These are phyloP conservation scores for Emmonsiellopsis sp. DNA, from an alignment of 2,329 filamentous ascomycete genomes.

Conservation along the genomic window DNA sequence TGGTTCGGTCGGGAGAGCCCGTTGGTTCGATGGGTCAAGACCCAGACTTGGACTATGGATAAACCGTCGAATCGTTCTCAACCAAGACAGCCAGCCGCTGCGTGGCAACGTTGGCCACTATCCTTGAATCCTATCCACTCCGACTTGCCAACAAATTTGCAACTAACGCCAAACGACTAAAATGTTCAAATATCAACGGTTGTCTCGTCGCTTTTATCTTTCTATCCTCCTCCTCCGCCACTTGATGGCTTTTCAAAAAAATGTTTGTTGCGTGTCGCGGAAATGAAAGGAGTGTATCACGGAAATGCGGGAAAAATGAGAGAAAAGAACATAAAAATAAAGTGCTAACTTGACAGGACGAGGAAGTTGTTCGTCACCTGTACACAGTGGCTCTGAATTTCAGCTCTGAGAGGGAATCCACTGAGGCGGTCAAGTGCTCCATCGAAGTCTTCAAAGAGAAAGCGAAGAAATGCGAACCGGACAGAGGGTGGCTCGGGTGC, in stretches of 20 bases:
- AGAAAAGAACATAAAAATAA: slow-evolving; percentile 7
- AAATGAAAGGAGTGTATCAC: background rate
- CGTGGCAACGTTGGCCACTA: background rate
- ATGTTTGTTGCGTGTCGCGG: background rate
- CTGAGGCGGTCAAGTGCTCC: slow-evolving; percentile 16
- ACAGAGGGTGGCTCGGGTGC: background rate
- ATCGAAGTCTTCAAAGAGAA: slow-evolving; percentile 13
- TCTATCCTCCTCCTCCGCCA: background rate
- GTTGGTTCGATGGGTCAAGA: slow-evolving; percentile 8
- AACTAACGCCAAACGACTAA: background rate
- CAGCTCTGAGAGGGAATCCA: slow-evolving; percentile 17
- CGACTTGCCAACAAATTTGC: slow-evolving; percentile 1
- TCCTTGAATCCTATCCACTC: background rate
- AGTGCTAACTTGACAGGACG: slow-evolving; percentile 3
- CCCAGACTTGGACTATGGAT: slow-evolving; percentile 4
- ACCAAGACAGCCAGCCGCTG: background rate
- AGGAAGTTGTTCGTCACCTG: slow-evolving; percentile 12
- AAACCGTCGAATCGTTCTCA: slow-evolving; percentile 1
- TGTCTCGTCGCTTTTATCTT: background rate
- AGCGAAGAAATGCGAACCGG: background rate
- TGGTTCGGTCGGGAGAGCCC: slow-evolving; percentile 10
- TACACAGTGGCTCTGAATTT: slow-evolving; percentile 17
- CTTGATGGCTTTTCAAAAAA: background rate
- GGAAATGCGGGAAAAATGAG: background rate
- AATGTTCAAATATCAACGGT: background rate